Evolutionary conservation across 2,329 filamentous ascomycete species (phyloP).

Genomic region (Fusarium sororula): DNA sequence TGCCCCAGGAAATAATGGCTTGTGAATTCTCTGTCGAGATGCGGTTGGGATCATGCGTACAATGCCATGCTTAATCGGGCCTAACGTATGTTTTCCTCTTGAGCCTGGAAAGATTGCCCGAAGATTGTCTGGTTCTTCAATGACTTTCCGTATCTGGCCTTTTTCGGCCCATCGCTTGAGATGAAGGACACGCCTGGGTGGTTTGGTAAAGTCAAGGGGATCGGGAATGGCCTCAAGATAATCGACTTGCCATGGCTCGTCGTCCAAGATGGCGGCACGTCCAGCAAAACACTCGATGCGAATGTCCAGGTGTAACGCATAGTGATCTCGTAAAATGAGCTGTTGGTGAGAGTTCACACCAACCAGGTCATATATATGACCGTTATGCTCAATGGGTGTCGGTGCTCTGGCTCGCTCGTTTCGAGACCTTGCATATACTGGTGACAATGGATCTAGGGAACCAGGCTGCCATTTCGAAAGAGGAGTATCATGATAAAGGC

Average conservation of each 20-base stretch:
- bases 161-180: background rate
- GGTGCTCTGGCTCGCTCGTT: background rate
- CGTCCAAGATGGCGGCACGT: background rate
- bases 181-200: background rate
- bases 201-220: background rate
- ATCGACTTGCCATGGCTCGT: background rate
- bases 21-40: background rate
- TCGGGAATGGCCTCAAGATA: background rate
- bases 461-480: background rate
- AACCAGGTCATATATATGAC: background rate
- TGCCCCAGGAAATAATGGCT: background rate
- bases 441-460: background rate
- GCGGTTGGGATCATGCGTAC: background rate
- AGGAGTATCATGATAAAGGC: fast-evolving
- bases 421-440: background rate
- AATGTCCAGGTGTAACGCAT: background rate
- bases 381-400: background rate
- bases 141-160: fast-evolving
- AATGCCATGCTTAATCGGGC: constrained; percentile 4
- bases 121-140: background rate
- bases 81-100: background rate
- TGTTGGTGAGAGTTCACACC: background rate
- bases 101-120: background rate
- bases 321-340: background rate
- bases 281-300: background rate